A percentile compares a stretch with the other conserved stretches of the same genome.
Conservation (phyloP, 495 filamentous ascomycete species). For the Penicillium manginii region DNA sequence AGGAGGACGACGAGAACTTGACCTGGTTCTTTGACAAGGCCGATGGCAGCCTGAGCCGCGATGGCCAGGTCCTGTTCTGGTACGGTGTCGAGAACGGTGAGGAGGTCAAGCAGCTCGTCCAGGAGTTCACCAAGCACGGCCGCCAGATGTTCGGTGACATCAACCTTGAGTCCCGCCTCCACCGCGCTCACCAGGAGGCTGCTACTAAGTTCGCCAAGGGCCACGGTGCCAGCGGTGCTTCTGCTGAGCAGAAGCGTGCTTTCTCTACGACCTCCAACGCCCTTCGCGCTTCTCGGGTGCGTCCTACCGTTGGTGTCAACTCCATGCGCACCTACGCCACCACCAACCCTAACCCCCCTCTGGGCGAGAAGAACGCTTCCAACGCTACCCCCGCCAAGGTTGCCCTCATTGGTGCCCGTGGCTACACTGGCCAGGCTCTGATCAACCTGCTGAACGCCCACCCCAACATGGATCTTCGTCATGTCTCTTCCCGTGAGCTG, state of each 20-base stretch:
- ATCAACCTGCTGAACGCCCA: constrained; percentile 88
- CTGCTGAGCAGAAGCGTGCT: constrained; percentile 63
- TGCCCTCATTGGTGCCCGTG: constrained; percentile 91
- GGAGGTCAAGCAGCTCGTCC: constrained; percentile 84
- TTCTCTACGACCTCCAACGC: constrained; percentile 63
- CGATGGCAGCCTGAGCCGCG: constrained; percentile 82
- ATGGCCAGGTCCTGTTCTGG: constrained; percentile 95
- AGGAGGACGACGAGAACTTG: constrained; percentile 94
- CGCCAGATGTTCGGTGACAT: constrained; percentile 88
- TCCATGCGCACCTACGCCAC: constrained; percentile 58
- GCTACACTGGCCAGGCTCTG: constrained; percentile 93
- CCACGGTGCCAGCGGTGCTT: constrained; percentile 45
- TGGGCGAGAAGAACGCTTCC: constrained; percentile 88
- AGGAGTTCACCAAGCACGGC: constrained; percentile 82
- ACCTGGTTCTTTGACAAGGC: constrained; percentile 99
- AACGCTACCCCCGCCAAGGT: constrained; percentile 81
- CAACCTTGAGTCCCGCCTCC: constrained; percentile 83
- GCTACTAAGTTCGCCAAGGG: constrained; percentile 60
- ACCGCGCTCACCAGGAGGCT: constrained; percentile 71
- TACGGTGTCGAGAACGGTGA: constrained; percentile 86
- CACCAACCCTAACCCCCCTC: constrained; percentile 96
- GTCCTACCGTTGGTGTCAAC: constrained; percentile 33
- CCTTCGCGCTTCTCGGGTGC: constrained; percentile 40
- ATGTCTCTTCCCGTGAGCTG: constrained; percentile 94
- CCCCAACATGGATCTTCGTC: constrained; percentile 90